phyloP scores from a whole-genome alignment of 495 filamentous ascomycete species.

The Penicillium turbatum region DNA sequence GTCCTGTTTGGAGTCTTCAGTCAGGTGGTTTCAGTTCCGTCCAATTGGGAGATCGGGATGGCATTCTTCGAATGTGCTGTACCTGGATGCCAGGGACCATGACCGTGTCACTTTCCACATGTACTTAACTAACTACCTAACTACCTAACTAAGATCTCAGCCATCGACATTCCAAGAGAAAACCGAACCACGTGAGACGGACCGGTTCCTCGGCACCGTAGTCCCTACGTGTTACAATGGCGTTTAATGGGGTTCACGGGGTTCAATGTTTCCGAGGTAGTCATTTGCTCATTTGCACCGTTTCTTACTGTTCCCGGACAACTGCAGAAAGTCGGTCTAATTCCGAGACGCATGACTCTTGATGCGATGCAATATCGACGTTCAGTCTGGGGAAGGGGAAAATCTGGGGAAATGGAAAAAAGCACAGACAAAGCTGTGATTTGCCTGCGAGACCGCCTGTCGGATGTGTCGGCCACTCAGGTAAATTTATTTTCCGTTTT shows the following conservation, averaged over 20 bases:
- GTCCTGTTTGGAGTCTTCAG: background rate
- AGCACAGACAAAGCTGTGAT: constrained; percentile 7
- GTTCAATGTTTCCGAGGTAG: too few relatives aligned
- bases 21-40: background rate
- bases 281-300: too few relatives aligned
- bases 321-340: background rate
- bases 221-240: too few relatives aligned
- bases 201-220: constrained; percentile 1
- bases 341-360: too few relatives aligned
- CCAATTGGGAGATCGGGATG: constrained; percentile 8
- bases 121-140: too few relatives aligned
- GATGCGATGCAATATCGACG: too few relatives aligned
- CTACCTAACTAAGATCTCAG: too few relatives aligned
- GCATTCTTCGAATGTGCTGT: background rate
- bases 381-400: constrained; percentile 22
- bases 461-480: constrained; percentile 26
- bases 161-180: background rate
- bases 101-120: background rate
- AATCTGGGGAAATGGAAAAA: background rate
- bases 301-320: background rate
- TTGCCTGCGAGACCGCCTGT: constrained; percentile 12
- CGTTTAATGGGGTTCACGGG: too few relatives aligned
- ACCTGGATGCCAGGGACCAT: background rate
- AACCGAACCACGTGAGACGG: background rate
- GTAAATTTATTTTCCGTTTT: background rate